A percentile compares a stretch with the other conserved stretches of the same genome.
These are phyloP conservation scores for Solanum sejunctum DNA, from an alignment of 257 asterid species.

Conservation along the genomic window DNA sequence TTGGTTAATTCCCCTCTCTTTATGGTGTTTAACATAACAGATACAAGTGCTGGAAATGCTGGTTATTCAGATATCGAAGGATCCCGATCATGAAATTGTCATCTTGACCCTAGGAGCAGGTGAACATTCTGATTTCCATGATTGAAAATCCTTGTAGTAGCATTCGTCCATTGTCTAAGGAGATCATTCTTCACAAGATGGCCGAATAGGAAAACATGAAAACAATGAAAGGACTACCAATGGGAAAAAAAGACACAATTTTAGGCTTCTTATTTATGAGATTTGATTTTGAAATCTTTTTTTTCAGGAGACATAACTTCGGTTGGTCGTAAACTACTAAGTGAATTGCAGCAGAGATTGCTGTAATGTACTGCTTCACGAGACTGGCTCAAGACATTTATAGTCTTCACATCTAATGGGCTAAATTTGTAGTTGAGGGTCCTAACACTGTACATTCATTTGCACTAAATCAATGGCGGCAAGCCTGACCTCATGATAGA, in stretches of 20 bases:
- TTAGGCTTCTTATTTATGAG: background rate
- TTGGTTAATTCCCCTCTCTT: background rate
- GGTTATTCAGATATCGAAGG: conserved; percentile 7
- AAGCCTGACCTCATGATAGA: background rate
- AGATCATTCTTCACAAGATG: background rate
- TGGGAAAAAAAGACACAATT: background rate
- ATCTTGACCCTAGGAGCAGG: conserved; percentile 31
- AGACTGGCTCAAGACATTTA: background rate
- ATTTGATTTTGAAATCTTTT: background rate
- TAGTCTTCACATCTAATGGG: background rate
- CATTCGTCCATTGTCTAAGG: background rate
- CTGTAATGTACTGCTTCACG: background rate
- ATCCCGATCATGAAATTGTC: conserved; percentile 10
- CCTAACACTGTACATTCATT: background rate
- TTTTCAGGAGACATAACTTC: conserved; percentile 21
- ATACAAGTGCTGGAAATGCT: conserved; percentile 14
- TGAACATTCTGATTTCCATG: background rate
- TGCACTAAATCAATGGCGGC: background rate
- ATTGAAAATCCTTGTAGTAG: background rate
- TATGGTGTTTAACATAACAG: background rate
- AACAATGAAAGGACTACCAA: background rate
- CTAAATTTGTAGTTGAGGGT: background rate
- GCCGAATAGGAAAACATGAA: background rate
- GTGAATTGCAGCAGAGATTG: conserved; percentile 4
- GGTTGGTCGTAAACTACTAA: conserved; percentile 21